These are phyloP conservation scores for Fraxinus dipetala DNA, from an alignment of 305 asterid genomes.

Conservation along the genomic window DNA sequence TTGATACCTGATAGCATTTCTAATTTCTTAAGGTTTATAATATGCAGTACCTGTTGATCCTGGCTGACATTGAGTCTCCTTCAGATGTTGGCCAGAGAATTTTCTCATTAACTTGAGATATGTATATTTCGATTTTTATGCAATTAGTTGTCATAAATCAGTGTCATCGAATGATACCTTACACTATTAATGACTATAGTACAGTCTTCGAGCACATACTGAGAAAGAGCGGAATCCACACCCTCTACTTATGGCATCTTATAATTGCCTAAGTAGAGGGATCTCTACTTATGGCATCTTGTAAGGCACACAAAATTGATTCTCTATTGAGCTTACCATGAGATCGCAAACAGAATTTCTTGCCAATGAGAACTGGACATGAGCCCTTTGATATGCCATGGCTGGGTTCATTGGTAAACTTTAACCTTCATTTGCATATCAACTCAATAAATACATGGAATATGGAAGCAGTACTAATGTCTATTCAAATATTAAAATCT, in stretches of 20 bases:
- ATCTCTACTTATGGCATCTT: neutral
- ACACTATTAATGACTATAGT: neutral
- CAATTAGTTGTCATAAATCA: neutral
- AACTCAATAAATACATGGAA: neutral
- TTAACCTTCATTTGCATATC: neutral
- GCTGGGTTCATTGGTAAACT: neutral
- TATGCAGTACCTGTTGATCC: neutral
- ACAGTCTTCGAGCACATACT: neutral
- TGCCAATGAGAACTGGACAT: neutral
- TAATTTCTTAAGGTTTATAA: neutral
- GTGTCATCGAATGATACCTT: neutral
- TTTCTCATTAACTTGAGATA: neutral
- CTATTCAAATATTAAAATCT: neutral
- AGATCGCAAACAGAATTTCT: neutral
- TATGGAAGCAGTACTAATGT: neutral
- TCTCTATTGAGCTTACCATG: neutral
- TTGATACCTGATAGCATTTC: slow-evolving; percentile 24
- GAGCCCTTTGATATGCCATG: neutral
- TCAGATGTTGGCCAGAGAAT: neutral
- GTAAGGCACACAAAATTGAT: neutral
- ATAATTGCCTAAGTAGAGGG: no score
- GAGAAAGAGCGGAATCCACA: neutral
- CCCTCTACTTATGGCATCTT: neutral
- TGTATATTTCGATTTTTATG: neutral
- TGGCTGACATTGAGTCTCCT: slow-evolving; percentile 8